Base-by-base conservation (phyloP, 345 rosid species). In the Moricandia arvensis region DNA sequence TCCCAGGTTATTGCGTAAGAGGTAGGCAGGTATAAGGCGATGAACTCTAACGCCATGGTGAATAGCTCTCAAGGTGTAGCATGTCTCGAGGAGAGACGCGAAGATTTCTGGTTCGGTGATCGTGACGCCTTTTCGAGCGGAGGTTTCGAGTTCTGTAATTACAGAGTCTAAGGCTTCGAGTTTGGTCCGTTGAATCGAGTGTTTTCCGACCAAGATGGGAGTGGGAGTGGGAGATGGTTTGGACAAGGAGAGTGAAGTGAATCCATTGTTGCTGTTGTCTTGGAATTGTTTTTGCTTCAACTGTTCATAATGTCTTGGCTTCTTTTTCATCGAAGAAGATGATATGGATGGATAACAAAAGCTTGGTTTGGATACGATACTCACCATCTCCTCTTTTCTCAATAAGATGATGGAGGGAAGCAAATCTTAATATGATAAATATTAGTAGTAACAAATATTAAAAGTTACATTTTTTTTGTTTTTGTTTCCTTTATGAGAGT, bases 81-180 rank as follows among this genome's bases (percentile, higher is more conserved):
- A 93, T 0, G 86, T 84, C 75, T 89, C 95, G 9, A 90, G 80
- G 6, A 90, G 89, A 8, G 97, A 88, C 29, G 97, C 83, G 66
- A 85, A 89, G 49, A 83, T 87, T 43, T 87, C 85, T 37, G 86
- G 49, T 61, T 89, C 90, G 60, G 77, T 88, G 59, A 90, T 38
- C n/a, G 38, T 21, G 17, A 93, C 82, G 68, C 93, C 89, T 13
- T 85, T 89, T 17, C 67, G 53, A 27, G 78, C 43, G 11, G 91
- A 88, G 82, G 72, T 35, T 75, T 89, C 87, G 45, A 93, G 79
- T 77, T 91, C 93, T 34, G 85, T 51, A 29, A 87, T 71, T 59
- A 91, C 85, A 1, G 71, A 54, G 35, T 88, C 88, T 7, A 93
- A 77, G 45, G 98, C 90, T 59, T 89, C 82, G 74, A 89, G 84